A percentile compares a stretch with the other conserved stretches of the same genome.
These are phyloP conservation scores for Graphiopsis chlorocephala DNA, from an alignment of 2,329 filamentous ascomycete genomes.

Conservation along the genomic window DNA sequence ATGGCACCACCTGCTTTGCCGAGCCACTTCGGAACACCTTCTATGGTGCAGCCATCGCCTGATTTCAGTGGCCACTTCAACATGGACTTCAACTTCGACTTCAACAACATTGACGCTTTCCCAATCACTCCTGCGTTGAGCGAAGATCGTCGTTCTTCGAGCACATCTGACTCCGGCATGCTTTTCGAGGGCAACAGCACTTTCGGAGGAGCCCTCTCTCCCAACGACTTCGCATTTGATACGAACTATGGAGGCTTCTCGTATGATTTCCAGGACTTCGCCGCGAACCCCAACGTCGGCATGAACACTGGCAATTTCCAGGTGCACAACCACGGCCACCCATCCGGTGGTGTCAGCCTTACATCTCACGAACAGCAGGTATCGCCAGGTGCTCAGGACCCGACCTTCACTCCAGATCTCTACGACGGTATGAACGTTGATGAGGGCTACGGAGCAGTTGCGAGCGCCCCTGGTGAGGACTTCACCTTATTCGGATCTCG, in stretches of 20 bases:
- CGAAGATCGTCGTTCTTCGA: conserved; percentile 33
- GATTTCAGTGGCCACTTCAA: conserved; percentile 37
- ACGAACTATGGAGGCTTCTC: conserved; percentile 49
- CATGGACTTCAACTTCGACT: conserved; percentile 28
- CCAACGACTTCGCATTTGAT: conserved; percentile 57
- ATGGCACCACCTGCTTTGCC: conserved; percentile 32
- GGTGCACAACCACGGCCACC: background rate
- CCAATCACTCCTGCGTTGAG: conserved; percentile 36
- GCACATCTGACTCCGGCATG: conserved; percentile 41
- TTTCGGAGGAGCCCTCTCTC: conserved; percentile 34
- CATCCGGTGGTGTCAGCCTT: conserved; percentile 16
- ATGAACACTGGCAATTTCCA: conserved; percentile 13
- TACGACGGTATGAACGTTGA: conserved; percentile 57
- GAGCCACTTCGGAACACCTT: conserved; percentile 30
- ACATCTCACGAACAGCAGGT: conserved; percentile 51
- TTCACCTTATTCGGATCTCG: conserved; percentile 58
- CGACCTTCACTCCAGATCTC: conserved; percentile 42
- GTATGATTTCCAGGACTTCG: conserved; percentile 35
- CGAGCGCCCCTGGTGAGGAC: conserved; percentile 42
- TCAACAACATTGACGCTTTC: conserved; percentile 32
- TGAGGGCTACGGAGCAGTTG: conserved; percentile 40
- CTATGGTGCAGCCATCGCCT: conserved; percentile 29
- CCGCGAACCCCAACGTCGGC: conserved; percentile 25
- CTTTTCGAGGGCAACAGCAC: conserved; percentile 30
- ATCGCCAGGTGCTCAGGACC: conserved; percentile 70